Evolutionary conservation across 2,329 filamentous ascomycete species (phyloP), one percentile per base, ranked within the genome.

Genomic region (Fusarium marasasianum): DNA sequence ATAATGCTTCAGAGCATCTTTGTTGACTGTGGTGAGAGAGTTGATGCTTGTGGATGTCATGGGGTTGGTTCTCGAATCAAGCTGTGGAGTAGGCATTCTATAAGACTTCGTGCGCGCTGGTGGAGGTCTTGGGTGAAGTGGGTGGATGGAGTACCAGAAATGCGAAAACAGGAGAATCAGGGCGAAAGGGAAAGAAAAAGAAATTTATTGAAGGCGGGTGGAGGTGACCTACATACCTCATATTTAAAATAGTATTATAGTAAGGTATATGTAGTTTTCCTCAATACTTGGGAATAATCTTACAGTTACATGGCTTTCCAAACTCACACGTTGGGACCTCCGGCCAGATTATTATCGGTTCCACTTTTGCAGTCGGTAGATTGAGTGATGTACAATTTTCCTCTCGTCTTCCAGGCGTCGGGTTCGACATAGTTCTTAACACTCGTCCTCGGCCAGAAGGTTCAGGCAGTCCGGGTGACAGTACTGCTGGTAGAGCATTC

Each of bases 301-400:
- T 24, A n/a, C 47, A 33, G 15, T 24, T 33, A 13, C 29, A 33
- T 50, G 29, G 29, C 29, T 50, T 50, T 33, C 29, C 22, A 50
- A 50, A n/a, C 29, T 50, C 47, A 18, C 47, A 33, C 8, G 8
- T 45, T 10, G 24, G 44, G 26, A 20, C 44, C 8, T 45, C 44
- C 8, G 17, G 24, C 18, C 44, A 45, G 17, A 45, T 24, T 6
- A 26, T 45, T 26, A 1, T 14, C 11, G 8, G 11, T 45, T 26
- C 43, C 5, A 5, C 24, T 20, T 0, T 26, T 20, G 12, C 43
- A 45, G 3, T 26, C 17, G 24, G 13, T 20, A 6, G 24, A 20
- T 20, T 0, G 17, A 20, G 5, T 3, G 43, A 14, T 26, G 1
- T 13, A 20, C 13, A 9, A 13, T 4, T 3, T 20, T 26, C 7